phyloP scores from a whole-genome alignment of 148 eudicot genomes.

The Hydrangea macrophylla region DNA sequence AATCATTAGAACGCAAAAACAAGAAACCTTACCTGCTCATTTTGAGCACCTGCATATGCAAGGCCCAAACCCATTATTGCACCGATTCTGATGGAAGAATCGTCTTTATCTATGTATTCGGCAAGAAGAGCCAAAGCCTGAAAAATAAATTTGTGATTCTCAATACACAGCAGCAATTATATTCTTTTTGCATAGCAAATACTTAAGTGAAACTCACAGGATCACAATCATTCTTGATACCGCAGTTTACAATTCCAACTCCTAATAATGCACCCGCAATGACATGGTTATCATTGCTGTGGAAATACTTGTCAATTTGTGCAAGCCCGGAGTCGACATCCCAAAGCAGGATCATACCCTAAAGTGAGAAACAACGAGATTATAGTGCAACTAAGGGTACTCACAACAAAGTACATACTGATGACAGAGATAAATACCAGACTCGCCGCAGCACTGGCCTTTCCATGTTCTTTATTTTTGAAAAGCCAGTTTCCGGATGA shows the following conservation, averaged over 20 bases:
- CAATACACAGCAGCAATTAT: not conserved
- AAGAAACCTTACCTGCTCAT: constrained; percentile 55
- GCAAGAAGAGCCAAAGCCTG: constrained; percentile 92
- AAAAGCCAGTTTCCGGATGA: constrained; percentile 90
- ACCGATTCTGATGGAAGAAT: constrained; percentile 75
- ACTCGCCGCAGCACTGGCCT: constrained; percentile 97
- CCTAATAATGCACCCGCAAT: constrained; percentile 89
- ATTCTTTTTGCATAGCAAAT: not conserved
- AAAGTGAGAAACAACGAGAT: constrained; percentile 9
- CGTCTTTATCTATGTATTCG: constrained; percentile 77
- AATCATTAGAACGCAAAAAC: not conserved
- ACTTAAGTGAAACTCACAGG: constrained; percentile 56
- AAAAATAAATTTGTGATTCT: constrained; percentile 1
- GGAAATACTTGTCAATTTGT: constrained; percentile 94
- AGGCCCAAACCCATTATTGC: constrained; percentile 96
- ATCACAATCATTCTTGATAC: constrained; percentile 78
- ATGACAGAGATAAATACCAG: constrained; percentile 49
- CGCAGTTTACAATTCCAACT: constrained; percentile 89
- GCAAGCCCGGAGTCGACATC: constrained; percentile 98
- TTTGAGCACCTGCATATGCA: constrained; percentile 90
- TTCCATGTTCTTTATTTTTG: constrained; percentile 95
- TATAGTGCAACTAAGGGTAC: not conserved
- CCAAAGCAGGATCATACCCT: constrained; percentile 98
- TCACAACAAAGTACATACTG: not conserved
- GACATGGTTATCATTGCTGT: constrained; percentile 77